Conservation (phyloP, 306 rosid species). For the Inga oerstediana region DNA sequence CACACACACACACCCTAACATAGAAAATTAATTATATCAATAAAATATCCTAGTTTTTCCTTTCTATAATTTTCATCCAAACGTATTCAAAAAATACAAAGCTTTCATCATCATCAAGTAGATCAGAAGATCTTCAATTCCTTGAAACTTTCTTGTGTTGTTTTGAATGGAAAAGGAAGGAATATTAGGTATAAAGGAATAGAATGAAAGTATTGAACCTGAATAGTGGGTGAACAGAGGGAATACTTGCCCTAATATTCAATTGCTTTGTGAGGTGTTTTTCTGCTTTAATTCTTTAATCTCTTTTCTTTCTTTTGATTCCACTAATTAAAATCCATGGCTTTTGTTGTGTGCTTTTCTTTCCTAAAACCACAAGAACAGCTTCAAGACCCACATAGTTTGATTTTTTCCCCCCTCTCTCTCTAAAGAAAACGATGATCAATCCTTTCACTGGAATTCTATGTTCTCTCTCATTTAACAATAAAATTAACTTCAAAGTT, state of each 20-base stretch:
- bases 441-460: background rate
- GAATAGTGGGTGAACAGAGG: background rate
- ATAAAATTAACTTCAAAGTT: conserved; percentile 1
- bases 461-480: background rate
- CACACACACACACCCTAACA: too few relatives aligned
- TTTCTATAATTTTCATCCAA: background rate
- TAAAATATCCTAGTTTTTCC: too few relatives aligned
- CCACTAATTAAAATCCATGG: conserved; percentile 15
- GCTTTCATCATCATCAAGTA: background rate
- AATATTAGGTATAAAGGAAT: background rate
- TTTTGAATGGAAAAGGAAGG: background rate
- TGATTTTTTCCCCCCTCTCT: background rate
- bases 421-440: background rate
- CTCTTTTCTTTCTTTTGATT: conserved; percentile 6
- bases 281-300: background rate
- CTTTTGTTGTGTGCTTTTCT: background rate
- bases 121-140: background rate
- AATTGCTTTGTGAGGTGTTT: background rate
- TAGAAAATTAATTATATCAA: too few relatives aligned
- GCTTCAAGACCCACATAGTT: background rate
- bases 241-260: background rate
- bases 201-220: background rate
- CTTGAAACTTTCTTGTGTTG: background rate
- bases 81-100: background rate
- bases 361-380: background rate